Evolutionary conservation across 2,329 filamentous ascomycete genomes (phyloP), one percentile per base, ranked within the genome.

Genomic region (Calonectria leucothoes): DNA sequence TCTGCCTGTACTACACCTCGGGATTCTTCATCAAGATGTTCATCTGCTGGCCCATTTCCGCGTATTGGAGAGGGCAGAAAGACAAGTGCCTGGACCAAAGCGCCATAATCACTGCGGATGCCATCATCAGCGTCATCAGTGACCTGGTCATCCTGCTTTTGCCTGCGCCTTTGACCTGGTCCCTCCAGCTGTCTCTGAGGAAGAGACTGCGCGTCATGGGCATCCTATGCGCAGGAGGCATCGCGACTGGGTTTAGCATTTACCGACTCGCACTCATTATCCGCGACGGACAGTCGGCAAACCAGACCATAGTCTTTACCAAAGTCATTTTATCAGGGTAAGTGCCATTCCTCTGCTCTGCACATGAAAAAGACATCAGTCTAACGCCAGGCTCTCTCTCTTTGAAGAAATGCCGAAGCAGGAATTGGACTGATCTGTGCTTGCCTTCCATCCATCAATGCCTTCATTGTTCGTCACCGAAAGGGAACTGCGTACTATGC

Each of bases 1-100:
- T 87, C 66, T 75, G 84, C 0, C 76, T 77, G 7, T 87, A 87
- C 76, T 88, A 87, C 65, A 80, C 84, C 14, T 82, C 84, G 0
- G 85, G 84, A 0, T 8, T 77, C 6, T 84, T 87, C 42, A 82
- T 87, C 75, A 88, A 88, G 70, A 83, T 86, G 61, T 82, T 85
- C 45, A 83, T 87, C 55, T 88, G 86, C 76, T 76, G 77, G 52
- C 86, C 86, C 1, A 85, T 88, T 49, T 70, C 77, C 3, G 83
- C 81, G 0, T 88, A 86, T 73, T 88, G 86, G 86, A 68, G 72
- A 6, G 79, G 81, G n/a, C n/a, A 2, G 67, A 81, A 3, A 23
- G 71, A 75, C 3, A 83, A 82, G 23, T 86, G 84, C 73, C 71
- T 85, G n/a, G 72, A 86, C 51, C 82, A 85, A 25, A 77, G 66